Evolutionary conservation across 2,329 filamentous ascomycete genomes (phyloP).

Genomic region (Sporothrix luriei): DNA sequence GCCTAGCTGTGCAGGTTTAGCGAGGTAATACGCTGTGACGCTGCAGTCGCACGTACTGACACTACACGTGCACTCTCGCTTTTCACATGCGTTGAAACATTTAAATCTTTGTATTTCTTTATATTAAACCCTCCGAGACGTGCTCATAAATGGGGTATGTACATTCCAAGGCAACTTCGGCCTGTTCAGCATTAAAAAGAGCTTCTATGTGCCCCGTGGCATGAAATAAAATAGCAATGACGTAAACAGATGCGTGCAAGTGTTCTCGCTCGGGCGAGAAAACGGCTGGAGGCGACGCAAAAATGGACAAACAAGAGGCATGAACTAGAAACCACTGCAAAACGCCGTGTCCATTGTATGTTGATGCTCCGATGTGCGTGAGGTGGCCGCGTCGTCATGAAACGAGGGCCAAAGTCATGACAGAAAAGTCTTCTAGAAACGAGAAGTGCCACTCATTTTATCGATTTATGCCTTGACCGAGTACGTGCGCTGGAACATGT

Average conservation of each 20-base stretch:
- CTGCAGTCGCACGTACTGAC: background rate
- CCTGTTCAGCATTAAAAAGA: constrained; percentile 31
- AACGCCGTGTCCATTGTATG: constrained; percentile 31
- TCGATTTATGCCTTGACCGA: constrained; percentile 66
- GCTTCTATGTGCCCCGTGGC: constrained; percentile 28
- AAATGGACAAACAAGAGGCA: constrained; percentile 24
- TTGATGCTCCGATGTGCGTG: constrained; percentile 29
- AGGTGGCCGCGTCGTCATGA: background rate
- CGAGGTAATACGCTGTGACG: too few relatives aligned
- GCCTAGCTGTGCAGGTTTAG: background rate
- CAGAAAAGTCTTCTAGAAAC: background rate
- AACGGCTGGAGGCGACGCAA: background rate
- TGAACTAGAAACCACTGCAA: constrained; percentile 24
- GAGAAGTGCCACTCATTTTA: background rate
- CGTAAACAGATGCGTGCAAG: constrained; percentile 14
- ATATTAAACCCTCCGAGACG: constrained; percentile 29
- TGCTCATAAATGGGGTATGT: constrained; percentile 26
- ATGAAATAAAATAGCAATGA: constrained; percentile 19
- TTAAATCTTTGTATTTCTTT: background rate
- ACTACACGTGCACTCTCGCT: background rate
- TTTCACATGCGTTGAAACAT: background rate
- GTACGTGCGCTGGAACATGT: constrained; percentile 84
- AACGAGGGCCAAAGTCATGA: background rate
- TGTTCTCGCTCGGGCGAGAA: background rate
- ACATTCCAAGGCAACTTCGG: constrained; percentile 25